These are phyloP conservation scores for Metarhizium rileyi DNA, from an alignment of 2,329 filamentous ascomycete genomes.

Conservation along the genomic window DNA sequence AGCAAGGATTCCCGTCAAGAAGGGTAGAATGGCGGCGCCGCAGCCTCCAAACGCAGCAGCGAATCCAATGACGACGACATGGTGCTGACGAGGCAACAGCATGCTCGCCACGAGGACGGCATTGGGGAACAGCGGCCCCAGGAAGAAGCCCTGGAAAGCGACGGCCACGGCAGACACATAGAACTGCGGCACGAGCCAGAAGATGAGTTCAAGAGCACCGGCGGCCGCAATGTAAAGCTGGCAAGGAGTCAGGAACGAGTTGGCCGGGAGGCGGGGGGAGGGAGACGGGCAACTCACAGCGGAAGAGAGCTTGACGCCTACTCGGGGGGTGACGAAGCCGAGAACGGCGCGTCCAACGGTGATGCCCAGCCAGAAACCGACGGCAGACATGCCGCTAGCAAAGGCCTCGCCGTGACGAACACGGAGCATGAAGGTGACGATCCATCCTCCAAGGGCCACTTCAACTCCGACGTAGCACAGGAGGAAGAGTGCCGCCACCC, in stretches of 20 bases:
- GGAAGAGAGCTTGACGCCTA: constrained; percentile 60
- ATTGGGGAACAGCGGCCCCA: constrained; percentile 65
- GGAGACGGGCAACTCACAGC: constrained; percentile 38
- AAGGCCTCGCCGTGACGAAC: constrained; percentile 56
- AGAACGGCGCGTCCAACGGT: constrained; percentile 57
- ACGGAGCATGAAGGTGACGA: constrained; percentile 69
- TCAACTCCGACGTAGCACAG: constrained; percentile 62
- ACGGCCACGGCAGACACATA: constrained; percentile 49
- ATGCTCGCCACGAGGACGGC: constrained; percentile 61
- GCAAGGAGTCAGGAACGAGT: constrained; percentile 64
- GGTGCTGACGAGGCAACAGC: constrained; percentile 57
- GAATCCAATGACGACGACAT: constrained; percentile 65
- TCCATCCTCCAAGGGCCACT: constrained; percentile 66
- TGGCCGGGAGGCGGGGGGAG: constrained; percentile 34
- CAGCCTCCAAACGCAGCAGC: constrained; percentile 62
- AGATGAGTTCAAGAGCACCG: constrained; percentile 52
- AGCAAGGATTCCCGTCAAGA: constrained; percentile 55
- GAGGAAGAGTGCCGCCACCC: constrained; percentile 63
- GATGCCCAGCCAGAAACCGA: constrained; percentile 70
- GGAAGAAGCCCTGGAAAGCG: constrained; percentile 60
- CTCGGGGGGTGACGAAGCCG: constrained; percentile 59
- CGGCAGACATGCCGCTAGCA: constrained; percentile 59
- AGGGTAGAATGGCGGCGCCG: constrained; percentile 50
- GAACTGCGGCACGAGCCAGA: constrained; percentile 51
- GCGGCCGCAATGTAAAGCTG: constrained; percentile 53